phyloP scores from a whole-genome alignment of 2,329 filamentous ascomycete species.

The Juglanconis juglandina region DNA sequence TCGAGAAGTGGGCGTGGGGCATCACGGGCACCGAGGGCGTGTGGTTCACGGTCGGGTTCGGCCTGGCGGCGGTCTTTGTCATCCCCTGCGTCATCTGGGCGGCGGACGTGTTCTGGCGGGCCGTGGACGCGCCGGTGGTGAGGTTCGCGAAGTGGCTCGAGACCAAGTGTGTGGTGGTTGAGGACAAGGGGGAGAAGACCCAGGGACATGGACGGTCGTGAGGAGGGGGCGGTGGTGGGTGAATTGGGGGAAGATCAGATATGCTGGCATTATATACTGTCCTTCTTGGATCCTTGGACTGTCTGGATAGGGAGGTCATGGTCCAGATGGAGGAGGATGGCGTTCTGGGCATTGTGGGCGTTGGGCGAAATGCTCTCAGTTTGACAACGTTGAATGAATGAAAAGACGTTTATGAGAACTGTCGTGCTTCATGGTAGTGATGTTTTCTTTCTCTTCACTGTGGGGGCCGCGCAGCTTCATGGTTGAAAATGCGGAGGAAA shows the following conservation, averaged over 20 bases:
- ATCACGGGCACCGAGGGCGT: constrained; percentile 44
- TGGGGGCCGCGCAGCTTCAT: no score
- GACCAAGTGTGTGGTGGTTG: constrained; percentile 32
- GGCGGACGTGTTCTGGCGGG: constrained; percentile 54
- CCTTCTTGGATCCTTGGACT: no score
- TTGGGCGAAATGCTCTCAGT: no score
- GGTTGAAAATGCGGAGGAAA: no score
- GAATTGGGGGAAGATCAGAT: background rate
- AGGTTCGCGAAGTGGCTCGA: constrained; percentile 56
- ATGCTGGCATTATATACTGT: background rate
- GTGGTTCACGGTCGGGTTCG: constrained; percentile 44
- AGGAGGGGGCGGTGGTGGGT: background rate
- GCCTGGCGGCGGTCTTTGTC: constrained; percentile 43
- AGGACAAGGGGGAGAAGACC: background rate
- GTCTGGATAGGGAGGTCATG: no score
- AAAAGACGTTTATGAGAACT: no score
- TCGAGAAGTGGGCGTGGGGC: constrained; percentile 45
- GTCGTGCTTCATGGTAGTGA: no score
- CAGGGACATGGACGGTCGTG: constrained; percentile 1
- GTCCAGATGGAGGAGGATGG: no score
- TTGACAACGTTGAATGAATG: no score
- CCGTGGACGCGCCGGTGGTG: constrained; percentile 54
- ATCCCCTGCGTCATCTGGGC: constrained; percentile 52
- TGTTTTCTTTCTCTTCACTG: no score
- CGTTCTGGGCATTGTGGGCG: no score